Evolutionary conservation across 192 early-diverging fungal genomes (phyloP).

Genomic region (Lobulomyces angularis): DNA sequence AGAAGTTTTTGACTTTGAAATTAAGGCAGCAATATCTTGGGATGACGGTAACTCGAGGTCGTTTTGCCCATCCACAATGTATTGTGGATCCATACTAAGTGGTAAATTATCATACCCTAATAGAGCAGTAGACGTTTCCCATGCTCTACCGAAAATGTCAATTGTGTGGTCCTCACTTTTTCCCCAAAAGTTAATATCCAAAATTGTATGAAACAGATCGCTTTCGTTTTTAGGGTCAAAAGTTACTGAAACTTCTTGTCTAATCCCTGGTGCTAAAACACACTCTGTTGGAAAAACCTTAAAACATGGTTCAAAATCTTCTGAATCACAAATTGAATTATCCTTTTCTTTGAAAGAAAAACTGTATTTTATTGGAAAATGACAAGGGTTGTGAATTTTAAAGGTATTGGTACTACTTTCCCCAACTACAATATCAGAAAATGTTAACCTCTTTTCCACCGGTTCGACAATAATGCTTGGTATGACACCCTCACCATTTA

Average conservation of each 20-base stretch:
- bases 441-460: neutral
- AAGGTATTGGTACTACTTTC: constrained; percentile 14
- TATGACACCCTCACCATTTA: constrained; percentile 20
- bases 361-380: constrained; percentile 6
- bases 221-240: constrained; percentile 22
- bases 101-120: constrained; percentile 26
- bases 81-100: too few relatives aligned
- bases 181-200: constrained; percentile 11
- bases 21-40: too few relatives aligned
- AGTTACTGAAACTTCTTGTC: constrained; percentile 18
- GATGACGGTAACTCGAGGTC: too few relatives aligned
- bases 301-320: too few relatives aligned
- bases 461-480: constrained; percentile 16
- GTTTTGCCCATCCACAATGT: too few relatives aligned
- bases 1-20: too few relatives aligned
- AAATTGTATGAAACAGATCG: constrained; percentile 16
- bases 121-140: constrained; percentile 24
- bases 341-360: constrained; percentile 11
- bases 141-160: constrained; percentile 24
- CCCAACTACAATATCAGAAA: constrained; percentile 23
- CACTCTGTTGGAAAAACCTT: constrained; percentile 4
- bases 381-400: constrained; percentile 12
- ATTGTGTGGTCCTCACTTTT: neutral
- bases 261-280: constrained; percentile 7
- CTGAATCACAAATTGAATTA: too few relatives aligned